Evolutionary conservation across 495 filamentous ascomycete species (phyloP), one percentile per base, ranked within the genome.

Genomic region (Annulohypoxylon stygium): DNA sequence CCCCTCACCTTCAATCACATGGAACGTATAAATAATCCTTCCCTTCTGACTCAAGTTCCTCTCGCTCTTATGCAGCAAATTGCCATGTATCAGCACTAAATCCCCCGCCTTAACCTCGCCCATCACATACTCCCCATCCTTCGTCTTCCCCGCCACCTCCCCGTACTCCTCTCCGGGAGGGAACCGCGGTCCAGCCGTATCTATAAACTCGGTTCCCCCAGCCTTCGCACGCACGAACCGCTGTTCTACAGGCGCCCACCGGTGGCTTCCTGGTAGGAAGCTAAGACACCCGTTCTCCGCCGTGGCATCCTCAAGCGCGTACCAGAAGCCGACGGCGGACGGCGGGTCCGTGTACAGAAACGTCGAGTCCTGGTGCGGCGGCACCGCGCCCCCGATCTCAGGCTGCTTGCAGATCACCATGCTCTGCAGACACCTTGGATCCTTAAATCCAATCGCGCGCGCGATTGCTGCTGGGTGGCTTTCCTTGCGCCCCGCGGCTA

Each of bases 321-420:
- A 96, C 94, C 94, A 97, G 81, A 93, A 97, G 8, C 94, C 95
- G 4, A 98, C 93, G 0, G 96, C 95, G 45, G 88, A 91, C 1
- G 95, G 95, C 55, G 96, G 93, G 69, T 94, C 83, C 10, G 96
- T 98, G 78, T 98, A 99, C 61, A 99, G 69, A 75, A 98, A 99
- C 11, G 94, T 93, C 59, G 87, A 91, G 81, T 98, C 96, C 78
- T 97, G 95, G 79, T 99, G 96, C 14, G 92, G 86, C 2, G 88
- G 93, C 41, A 98, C 96, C 0, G 90, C 89, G 14, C 92, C 96
- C 23, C 96, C 96, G 39, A 99, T 98, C 78, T 94, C 92, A 7
- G 96, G 95, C 81, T 98, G 96, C 78, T 99, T 99, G 87, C 93
- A 97, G 71, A 99, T 99, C 7, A 98, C 87, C 96, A 99, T 99